Evolutionary conservation across 1,284 basidiomycete species (phyloP).

Genomic region (Ustilago cynodontis): DNA sequence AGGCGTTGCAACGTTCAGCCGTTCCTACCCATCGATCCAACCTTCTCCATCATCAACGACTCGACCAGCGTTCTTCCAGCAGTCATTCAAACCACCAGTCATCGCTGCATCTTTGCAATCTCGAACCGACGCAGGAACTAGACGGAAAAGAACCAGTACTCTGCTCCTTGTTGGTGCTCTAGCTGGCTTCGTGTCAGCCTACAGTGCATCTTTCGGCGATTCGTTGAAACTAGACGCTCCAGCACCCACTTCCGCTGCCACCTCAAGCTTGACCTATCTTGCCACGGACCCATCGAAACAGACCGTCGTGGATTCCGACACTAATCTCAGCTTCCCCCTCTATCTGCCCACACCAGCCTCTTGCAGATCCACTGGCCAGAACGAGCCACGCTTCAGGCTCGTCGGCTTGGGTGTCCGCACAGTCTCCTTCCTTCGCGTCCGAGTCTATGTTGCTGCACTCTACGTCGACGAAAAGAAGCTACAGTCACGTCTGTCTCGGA

Average conservation of each 20-base stretch:
- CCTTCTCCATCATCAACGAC: background rate
- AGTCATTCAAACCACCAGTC: constrained; percentile 18
- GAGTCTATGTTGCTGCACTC: constrained; percentile 87
- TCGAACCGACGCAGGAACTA: background rate
- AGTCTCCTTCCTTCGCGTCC: constrained; percentile 82
- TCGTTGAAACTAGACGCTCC: constrained; percentile 16
- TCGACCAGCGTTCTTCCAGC: constrained; percentile 27
- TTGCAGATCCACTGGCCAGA: background rate
- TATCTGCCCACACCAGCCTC: constrained; percentile 35
- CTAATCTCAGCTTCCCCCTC: constrained; percentile 38
- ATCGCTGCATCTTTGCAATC: constrained; percentile 4
- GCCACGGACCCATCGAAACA: constrained; percentile 16
- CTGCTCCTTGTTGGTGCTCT: constrained; percentile 8
- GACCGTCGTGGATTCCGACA: constrained; percentile 38
- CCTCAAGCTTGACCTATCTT: constrained; percentile 11
- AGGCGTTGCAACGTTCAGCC: constrained; percentile 20
- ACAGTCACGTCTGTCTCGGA: background rate
- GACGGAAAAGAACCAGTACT: background rate
- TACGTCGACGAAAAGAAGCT: constrained; percentile 78
- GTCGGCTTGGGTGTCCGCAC: constrained; percentile 85
- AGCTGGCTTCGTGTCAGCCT: constrained; percentile 11
- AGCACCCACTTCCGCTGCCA: constrained; percentile 14
- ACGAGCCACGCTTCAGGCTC: constrained; percentile 73
- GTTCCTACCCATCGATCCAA: constrained; percentile 30
- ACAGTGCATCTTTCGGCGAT: constrained; percentile 1